Evolutionary conservation across 2,329 filamentous ascomycete species (phyloP), one percentile per base, ranked within the genome.

Genomic region (Diaporthe sp.): DNA sequence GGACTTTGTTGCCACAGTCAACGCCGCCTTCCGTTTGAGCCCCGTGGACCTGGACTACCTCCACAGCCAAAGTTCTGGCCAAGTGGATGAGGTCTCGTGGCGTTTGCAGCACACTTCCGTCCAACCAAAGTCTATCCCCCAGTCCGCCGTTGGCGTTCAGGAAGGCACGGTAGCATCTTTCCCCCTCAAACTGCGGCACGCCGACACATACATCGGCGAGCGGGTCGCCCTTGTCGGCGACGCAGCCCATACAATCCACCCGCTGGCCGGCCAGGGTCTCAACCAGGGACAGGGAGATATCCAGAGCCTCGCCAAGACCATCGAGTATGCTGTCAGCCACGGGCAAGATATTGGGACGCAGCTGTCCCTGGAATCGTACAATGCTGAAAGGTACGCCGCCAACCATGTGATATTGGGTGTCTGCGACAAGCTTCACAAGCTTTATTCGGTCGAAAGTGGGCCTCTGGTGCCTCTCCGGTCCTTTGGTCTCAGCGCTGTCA

Each of bases 241-340:
- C 78, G 97, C 97, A 1, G 97, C 97, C 10, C 97, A 99, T 82
- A 97, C 96, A 1, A 92, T 98, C 77, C 97, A 99, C 82, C 97
- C 97, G 0, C 92, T 99, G 5, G 97, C 95, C 1, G 97, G 97
- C 0, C 97, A 98, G 83, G 97, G 97, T 1, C 88, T 99, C 19
- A 99, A 99, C 81, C 94, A 97, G 79, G 97, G 97, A 1, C 93
- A 98, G 76, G 95, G 92, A 25, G 97, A 99, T 81, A 94, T 97
- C 0, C 92, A 94, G 79, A 93, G 93, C 70, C 89, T 99, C 0
- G 91, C 92, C 9, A 89, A 88, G 76, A 92, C 92, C 0, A 93
- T 99, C 68, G 91, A 92, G 75, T 92, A 92, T 77, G 94, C 95
- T 4, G 92, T 97, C 25, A 85, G 88, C 56, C 94, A 97, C 76